Conservation (phyloP, 2,329 filamentous ascomycete species). For the Colletotrichum camelliae region DNA sequence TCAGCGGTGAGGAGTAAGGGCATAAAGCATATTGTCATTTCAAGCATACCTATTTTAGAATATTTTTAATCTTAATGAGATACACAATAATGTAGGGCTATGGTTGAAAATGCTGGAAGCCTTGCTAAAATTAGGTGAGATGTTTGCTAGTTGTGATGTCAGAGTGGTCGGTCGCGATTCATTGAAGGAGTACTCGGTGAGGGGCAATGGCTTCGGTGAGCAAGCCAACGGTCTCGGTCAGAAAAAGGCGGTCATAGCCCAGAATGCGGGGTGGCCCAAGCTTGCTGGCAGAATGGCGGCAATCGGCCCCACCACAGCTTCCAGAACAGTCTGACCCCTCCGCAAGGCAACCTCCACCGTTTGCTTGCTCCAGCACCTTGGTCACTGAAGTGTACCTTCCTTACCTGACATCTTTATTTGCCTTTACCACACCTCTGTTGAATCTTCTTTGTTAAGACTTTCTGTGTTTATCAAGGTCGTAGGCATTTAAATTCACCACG, state of each 20-base stretch:
- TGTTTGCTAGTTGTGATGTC: background rate
- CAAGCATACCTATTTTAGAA: background rate
- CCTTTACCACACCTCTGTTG: background rate
- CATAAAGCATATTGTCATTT: background rate
- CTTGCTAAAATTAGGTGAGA: too few species aligned
- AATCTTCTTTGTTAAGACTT: rapidly evolving
- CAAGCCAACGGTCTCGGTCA: background rate
- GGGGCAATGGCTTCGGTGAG: background rate
- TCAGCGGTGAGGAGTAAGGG: background rate
- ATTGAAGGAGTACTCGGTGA: background rate
- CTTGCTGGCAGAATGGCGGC: background rate
- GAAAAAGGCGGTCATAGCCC: background rate
- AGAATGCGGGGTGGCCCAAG: background rate
- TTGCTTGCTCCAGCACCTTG: background rate
- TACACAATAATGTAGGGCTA: background rate
- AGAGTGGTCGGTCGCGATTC: background rate
- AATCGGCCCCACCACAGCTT: slow-evolving; percentile 35
- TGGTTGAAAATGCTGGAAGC: background rate
- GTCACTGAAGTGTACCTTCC: background rate
- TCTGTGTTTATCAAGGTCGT: background rate
- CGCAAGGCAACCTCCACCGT: background rate
- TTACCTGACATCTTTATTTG: background rate
- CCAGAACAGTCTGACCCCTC: slow-evolving; percentile 29
- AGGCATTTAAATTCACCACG: background rate
- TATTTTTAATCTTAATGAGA: slow-evolving; percentile 4